Evolutionary conservation across 108 stramenopile species (phyloP).

Genomic region (Seminavis robusta): DNA sequence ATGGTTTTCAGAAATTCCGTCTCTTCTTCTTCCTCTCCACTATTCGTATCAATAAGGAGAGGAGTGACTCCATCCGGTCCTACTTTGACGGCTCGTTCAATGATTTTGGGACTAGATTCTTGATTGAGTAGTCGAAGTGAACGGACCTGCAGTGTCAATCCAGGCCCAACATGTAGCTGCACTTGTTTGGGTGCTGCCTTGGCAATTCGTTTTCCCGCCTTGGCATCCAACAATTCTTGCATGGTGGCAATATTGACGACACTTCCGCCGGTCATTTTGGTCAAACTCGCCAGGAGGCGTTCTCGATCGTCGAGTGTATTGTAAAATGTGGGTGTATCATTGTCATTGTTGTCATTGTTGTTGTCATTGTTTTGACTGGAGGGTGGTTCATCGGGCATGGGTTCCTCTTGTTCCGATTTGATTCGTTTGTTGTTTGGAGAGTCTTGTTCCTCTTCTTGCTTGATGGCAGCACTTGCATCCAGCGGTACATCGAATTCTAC

Average conservation of each 20-base stretch:
- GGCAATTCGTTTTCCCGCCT: conserved; percentile 30
- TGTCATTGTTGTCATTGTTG: conserved; percentile 16
- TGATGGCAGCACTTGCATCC: neutral
- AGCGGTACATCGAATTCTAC: conserved; percentile 11
- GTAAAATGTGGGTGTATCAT: neutral
- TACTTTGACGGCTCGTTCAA: conserved; percentile 18
- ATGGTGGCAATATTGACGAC: conserved; percentile 60
- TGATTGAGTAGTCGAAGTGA: conserved; percentile 36
- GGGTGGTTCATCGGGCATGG: neutral
- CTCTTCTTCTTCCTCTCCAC: neutral
- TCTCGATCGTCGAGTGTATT: conserved; percentile 66
- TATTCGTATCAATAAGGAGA: neutral
- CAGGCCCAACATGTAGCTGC: conserved; percentile 66
- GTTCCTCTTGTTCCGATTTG: neutral
- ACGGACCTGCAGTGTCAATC: conserved; percentile 41
- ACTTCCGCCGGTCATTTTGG: conserved; percentile 67
- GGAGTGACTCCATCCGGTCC: conserved; percentile 22
- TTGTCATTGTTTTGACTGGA: conserved; percentile 3
- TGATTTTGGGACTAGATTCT: conserved; percentile 33
- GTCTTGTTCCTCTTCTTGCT: neutral
- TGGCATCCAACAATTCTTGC: conserved; percentile 40
- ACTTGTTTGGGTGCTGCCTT: conserved; percentile 37
- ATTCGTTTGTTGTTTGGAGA: neutral
- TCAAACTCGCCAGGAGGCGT: conserved; percentile 55
- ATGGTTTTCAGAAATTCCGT: neutral